Conservation (phyloP, 2,329 filamentous ascomycete genomes). For the Fusarium humuli region DNA sequence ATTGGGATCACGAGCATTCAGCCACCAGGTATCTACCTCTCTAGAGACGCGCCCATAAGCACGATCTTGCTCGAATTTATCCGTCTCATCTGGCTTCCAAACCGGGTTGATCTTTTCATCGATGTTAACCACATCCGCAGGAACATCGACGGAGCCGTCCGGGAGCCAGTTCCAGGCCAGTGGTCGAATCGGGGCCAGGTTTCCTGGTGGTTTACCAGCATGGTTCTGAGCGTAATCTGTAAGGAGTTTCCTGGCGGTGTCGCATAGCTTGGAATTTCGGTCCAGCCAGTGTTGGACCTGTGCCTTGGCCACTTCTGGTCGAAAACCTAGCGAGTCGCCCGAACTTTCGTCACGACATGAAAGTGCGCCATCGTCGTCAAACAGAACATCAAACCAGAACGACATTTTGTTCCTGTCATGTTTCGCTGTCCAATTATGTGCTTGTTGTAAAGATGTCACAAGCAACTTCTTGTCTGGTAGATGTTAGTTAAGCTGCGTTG, state of each 20-base stretch:
- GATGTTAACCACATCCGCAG: slow-evolving; percentile 51
- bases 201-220: slow-evolving; percentile 61
- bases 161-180: slow-evolving; percentile 69
- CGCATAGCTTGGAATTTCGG: slow-evolving; percentile 69
- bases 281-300: slow-evolving; percentile 73
- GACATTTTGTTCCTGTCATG: slow-evolving; percentile 77
- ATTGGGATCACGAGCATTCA: slow-evolving; percentile 69
- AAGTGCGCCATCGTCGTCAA: slow-evolving; percentile 65
- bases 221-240: slow-evolving; percentile 65
- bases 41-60: slow-evolving; percentile 71
- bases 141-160: slow-evolving; percentile 49
- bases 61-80: slow-evolving; percentile 70
- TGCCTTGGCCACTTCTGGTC: slow-evolving; percentile 67
- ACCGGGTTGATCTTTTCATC: slow-evolving; percentile 60
- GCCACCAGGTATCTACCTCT: slow-evolving; percentile 75
- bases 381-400: slow-evolving; percentile 75
- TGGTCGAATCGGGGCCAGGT: slow-evolving; percentile 62
- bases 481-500: slow-evolving; percentile 6
- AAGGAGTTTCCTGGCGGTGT: slow-evolving; percentile 65
- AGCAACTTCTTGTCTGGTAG: slow-evolving; percentile 72
- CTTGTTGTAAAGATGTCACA: slow-evolving; percentile 73
- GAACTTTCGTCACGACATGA: slow-evolving; percentile 64
- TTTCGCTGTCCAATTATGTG: slow-evolving; percentile 76
- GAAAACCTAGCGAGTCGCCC: slow-evolving; percentile 65
- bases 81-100: slow-evolving; percentile 64